Base-by-base conservation (phyloP, 2,329 filamentous ascomycete species). In the Aspergillus candidus region DNA sequence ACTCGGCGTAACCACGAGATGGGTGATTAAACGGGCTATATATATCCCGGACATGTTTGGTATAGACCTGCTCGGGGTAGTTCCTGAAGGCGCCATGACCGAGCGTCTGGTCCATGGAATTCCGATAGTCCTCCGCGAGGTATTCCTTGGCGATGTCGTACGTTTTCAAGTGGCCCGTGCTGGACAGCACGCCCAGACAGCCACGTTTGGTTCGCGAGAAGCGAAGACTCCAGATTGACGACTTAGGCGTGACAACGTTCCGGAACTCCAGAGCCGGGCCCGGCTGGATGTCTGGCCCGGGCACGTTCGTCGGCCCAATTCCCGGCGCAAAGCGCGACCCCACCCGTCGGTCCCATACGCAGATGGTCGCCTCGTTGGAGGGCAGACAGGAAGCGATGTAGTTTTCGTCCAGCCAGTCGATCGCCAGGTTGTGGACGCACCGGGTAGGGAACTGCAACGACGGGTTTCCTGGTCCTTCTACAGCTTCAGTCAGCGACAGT, bases 361-460 rank as follows among this genome's bases (percentile, higher is more conserved):
- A 79, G 33, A 83, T 74, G 2, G 73, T 73, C 13, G 78, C 73
- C 49, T 82, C 78, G 37, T 73, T 75, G 0, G 72, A 67, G 2
- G 77, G 72, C 37, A 60, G 59, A 37, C 77, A 78, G 11, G 79
- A 82, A 4, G 80, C 73, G 52, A 84, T 80, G 56, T 81, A 82
- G 44, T 83, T 82, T 56, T 83, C 77, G 55, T 83, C 79, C 39
- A 78, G 62, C 49, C 77, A 78, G 60, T 84, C 78, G 48, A 83
- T 79, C 6, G 80, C 76, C 44, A 83, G 67, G 49, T 82, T 82
- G 57, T 83, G 76, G 7, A 83, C 79, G 53, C 80, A 79, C 12
- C 74, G 71, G 2, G 80, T 83, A 2, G 74, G 67, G 41, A 77
- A 70, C 57, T 74, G 59, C 44, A 75, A 48, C n/a, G 66, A 66